Percentiles rank a stretch among this genome's conserved stretches.
Evolutionary conservation across 768 basidiomycete species (phyloP).

Genomic region (Macrolepiota fuliginosa): DNA sequence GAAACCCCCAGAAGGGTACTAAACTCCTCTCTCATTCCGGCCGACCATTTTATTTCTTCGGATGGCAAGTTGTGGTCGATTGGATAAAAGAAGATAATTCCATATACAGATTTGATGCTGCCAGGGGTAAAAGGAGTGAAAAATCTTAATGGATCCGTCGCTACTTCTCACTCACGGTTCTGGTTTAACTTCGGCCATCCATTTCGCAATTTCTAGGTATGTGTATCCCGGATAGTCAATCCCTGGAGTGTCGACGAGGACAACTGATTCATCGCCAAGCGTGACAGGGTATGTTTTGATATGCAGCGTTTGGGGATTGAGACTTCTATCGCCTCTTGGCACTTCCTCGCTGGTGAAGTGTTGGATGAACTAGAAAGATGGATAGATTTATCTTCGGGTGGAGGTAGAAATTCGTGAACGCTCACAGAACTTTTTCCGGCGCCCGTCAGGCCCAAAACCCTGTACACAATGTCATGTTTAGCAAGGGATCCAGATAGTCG

Average conservation of each 20-base stretch:
- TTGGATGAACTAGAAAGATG: not conserved
- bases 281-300: not conserved
- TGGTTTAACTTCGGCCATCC: not conserved
- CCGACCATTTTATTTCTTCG: not conserved
- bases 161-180: not conserved
- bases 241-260: not conserved
- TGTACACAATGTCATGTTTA: not conserved
- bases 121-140: not conserved
- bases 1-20: not conserved
- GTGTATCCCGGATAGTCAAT: not conserved
- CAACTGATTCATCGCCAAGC: not conserved
- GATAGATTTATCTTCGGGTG: not conserved
- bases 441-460: not conserved
- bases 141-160: not conserved
- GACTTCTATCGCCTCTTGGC: not conserved
- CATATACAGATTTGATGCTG: not conserved
- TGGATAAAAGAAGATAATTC: not conserved
- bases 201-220: not conserved
- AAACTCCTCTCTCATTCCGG: not conserved
- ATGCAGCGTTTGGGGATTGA: not conserved
- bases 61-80: not conserved
- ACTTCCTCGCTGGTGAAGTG: not conserved
- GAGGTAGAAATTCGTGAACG: not conserved
- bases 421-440: slow-evolving; percentile 1
- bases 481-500: not conserved